Conservation (phyloP, 2,329 filamentous ascomycete genomes). For the Camptophora hylomeconis region DNA sequence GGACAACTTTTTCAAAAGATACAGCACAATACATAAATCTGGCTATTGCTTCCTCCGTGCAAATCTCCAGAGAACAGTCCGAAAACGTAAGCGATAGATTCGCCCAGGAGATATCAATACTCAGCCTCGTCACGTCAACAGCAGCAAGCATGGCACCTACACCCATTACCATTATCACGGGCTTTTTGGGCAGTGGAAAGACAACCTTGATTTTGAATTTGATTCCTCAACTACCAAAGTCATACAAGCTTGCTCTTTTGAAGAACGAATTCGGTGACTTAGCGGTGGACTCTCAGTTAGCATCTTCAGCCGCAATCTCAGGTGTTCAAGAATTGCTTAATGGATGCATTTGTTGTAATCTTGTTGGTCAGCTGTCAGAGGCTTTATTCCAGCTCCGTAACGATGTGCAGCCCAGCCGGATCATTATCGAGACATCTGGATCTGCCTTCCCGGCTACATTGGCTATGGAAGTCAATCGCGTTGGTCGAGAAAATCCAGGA, state of each 20-base stretch:
- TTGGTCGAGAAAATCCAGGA: conserved; percentile 48
- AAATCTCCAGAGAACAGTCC: no score
- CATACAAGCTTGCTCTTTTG: conserved; percentile 75
- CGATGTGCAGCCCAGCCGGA: conserved; percentile 57
- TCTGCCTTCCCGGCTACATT: conserved; percentile 79
- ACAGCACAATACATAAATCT: no score
- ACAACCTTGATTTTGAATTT: conserved; percentile 93
- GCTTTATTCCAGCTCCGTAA: conserved; percentile 63
- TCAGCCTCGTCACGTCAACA: no score
- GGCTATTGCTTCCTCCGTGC: no score
- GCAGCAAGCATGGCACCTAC: conserved; percentile 62
- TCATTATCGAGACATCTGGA: conserved; percentile 87
- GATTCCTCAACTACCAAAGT: conserved; percentile 72
- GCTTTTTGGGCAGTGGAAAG: conserved; percentile 91
- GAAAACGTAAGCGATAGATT: no score
- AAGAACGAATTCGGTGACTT: conserved; percentile 98
- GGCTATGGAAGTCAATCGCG: conserved; percentile 76
- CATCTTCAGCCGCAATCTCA: conserved; percentile 66
- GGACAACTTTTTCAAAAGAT: no score
- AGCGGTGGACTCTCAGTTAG: conserved; percentile 84
- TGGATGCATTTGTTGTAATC: conserved; percentile 97
- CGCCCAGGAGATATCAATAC: no score
- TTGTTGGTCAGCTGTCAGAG: conserved; percentile 77
- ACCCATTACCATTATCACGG: conserved; percentile 88
- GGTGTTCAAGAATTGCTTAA: conserved; percentile 89